phyloP scores from a whole-genome alignment of 257 asterid genomes.

The Penstemon newberryi region DNA sequence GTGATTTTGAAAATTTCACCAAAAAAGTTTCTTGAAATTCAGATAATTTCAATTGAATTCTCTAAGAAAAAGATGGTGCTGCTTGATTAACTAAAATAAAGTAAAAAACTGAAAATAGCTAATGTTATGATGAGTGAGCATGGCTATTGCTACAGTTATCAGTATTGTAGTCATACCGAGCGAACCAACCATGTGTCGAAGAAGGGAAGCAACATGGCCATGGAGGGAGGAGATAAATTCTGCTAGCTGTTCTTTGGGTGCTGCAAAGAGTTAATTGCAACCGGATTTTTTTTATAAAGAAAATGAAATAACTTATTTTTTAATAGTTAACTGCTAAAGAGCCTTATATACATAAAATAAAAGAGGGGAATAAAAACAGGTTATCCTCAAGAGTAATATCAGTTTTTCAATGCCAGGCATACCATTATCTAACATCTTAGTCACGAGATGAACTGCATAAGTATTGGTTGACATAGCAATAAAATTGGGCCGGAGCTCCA shows the following conservation, averaged over 20 bases:
- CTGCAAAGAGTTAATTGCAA: constrained; percentile 37
- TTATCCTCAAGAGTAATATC: neutral
- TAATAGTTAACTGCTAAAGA: too few species aligned
- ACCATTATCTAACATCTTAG: constrained; percentile 86
- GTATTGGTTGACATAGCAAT: constrained; percentile 63
- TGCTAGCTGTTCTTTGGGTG: constrained; percentile 76
- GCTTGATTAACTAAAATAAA: neutral
- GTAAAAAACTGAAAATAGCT: neutral
- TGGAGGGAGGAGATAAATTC: constrained; percentile 76
- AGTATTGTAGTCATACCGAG: constrained; percentile 56
- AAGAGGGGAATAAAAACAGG: neutral
- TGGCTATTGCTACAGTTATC: constrained; percentile 6
- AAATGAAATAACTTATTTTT: too few species aligned
- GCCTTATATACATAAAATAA: neutral
- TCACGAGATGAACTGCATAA: constrained; percentile 85
- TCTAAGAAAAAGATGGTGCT: neutral
- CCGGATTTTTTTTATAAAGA: too few species aligned
- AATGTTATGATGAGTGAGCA: neutral
- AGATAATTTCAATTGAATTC: neutral
- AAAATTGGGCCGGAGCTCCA: constrained; percentile 77
- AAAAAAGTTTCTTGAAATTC: too few species aligned
- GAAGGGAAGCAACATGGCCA: constrained; percentile 80
- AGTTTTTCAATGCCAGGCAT: constrained; percentile 22
- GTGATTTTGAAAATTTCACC: too few species aligned
- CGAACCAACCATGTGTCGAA: constrained; percentile 91